Conservation (phyloP, 2,329 filamentous ascomycete genomes). For the Nannizziopsis arthrosporioides region DNA sequence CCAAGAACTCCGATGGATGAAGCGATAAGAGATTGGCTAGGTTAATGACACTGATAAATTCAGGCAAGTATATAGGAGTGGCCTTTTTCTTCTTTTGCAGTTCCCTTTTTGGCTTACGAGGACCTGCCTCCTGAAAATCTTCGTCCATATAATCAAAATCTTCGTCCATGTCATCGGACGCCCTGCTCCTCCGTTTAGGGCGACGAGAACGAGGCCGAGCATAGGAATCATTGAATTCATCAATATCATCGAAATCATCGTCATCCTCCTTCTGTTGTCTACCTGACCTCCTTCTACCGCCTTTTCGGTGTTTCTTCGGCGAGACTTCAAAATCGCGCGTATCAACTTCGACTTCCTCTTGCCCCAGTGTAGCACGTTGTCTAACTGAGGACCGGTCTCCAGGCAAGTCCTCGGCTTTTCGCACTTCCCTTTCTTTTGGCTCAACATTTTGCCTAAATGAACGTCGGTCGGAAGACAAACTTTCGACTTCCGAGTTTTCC, state of each 20-base stretch:
- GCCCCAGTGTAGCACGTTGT: too few species aligned
- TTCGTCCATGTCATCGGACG: constrained; percentile 20
- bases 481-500: too few species aligned
- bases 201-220: not conserved
- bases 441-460: too few species aligned
- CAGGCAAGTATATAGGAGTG: constrained; percentile 66
- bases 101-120: constrained; percentile 3
- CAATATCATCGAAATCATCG: not conserved
- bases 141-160: constrained; percentile 17
- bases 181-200: constrained; percentile 2
- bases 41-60: constrained; percentile 81
- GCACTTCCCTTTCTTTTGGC: too few species aligned
- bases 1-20: constrained; percentile 57
- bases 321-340: not conserved
- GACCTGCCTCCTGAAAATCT: constrained; percentile 4
- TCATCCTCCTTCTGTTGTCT: not conserved
- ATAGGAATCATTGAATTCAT: too few species aligned
- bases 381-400: too few species aligned
- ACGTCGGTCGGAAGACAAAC: too few species aligned
- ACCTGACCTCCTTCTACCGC: not conserved
- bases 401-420: too few species aligned
- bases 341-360: too few species aligned
- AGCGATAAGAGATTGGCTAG: constrained; percentile 65
- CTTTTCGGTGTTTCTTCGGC: constrained; percentile 1
- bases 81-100: constrained; percentile 28